phyloP scores from a whole-genome alignment of 2,329 filamentous ascomycete genomes.

The Nemania sp. region DNA sequence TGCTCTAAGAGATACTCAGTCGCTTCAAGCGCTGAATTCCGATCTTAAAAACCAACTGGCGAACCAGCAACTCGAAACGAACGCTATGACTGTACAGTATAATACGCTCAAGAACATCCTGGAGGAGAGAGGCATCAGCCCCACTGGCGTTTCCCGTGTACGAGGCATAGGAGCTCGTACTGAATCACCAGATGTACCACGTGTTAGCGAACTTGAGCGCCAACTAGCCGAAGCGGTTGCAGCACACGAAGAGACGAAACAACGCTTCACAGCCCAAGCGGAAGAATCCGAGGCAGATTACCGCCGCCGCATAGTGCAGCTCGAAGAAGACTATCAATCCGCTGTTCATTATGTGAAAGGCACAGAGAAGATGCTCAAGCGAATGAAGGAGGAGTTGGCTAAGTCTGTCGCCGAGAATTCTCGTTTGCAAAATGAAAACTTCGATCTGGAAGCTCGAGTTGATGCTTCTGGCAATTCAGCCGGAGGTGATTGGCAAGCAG shows the following conservation, averaged over 20 bases:
- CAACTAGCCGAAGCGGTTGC: constrained; percentile 78
- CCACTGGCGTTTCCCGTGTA: constrained; percentile 70
- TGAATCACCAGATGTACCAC: constrained; percentile 77
- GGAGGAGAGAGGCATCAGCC: constrained; percentile 83
- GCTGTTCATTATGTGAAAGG: constrained; percentile 98
- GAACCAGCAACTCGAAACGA: constrained; percentile 88
- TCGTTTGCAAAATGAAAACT: constrained; percentile 81
- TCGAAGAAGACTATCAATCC: constrained; percentile 97
- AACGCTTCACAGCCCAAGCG: constrained; percentile 74
- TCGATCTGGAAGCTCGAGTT: constrained; percentile 60
- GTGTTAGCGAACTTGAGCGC: constrained; percentile 83
- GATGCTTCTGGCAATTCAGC: constrained; percentile 44
- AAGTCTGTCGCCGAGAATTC: constrained; percentile 87
- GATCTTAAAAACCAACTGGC: constrained; percentile 83
- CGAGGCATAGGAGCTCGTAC: constrained; percentile 74
- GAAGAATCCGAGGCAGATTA: constrained; percentile 88
- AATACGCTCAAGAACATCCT: constrained; percentile 92
- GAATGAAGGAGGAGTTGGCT: constrained; percentile 95
- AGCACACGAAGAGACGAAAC: constrained; percentile 83
- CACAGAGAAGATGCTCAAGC: constrained; percentile 98
- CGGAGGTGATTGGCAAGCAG: constrained; percentile 71
- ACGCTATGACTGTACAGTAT: constrained; percentile 89
- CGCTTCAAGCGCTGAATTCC: constrained; percentile 76
- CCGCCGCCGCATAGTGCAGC: constrained; percentile 87
- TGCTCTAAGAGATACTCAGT: constrained; percentile 79